Base-by-base conservation (phyloP, 148 eudicot genomes). In the Vaccinium darrowii region DNA sequence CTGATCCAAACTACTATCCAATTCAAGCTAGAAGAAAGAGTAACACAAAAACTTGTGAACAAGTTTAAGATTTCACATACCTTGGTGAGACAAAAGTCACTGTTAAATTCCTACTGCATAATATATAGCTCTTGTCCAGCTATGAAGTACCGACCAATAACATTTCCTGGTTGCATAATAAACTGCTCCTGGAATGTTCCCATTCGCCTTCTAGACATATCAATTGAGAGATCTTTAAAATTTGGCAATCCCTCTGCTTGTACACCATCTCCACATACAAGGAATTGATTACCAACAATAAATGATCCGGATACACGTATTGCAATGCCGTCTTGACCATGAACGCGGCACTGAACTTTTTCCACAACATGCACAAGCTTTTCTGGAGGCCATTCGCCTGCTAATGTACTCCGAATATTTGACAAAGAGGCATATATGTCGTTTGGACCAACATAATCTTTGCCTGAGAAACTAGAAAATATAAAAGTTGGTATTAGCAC, bases 151-250 rank as follows among this genome's bases (percentile, higher is more conserved):
- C 94, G 87, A 25, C 99, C 99, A 76, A 96, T 94, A 76, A 76
- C 89, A 54, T 89, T 89, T 82, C 90, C 89, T 27, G 93, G 89
- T 87, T 96, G 97, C 74, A 96, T 82, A 19, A 94, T 84, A 86
- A 96, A 96, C 87, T 96, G 99, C 88, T 94, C 99, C 87, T 86
- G 92, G 81, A 96, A 94, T 27, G 94, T 92, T 72, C 98, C 98
- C 90, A 92, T 89, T 57, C 92, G 87, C 84, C 88, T 90, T 88
- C 91, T 93, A 10, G 92, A 81, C 76, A 93, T 27, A 78, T 96
- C 97, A 15, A 96, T 88, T 1, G 92, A 87, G 51, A 96, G 90
- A 89, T 96, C 99, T 84, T 89, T 91, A 79, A 94, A 96, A 87
- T 92, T 93, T 33, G 98, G 99, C 86, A 94, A 85, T 21, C 95